Base-by-base conservation (phyloP, 176 grass and related monocot species). In the Carex cristatella region DNA sequence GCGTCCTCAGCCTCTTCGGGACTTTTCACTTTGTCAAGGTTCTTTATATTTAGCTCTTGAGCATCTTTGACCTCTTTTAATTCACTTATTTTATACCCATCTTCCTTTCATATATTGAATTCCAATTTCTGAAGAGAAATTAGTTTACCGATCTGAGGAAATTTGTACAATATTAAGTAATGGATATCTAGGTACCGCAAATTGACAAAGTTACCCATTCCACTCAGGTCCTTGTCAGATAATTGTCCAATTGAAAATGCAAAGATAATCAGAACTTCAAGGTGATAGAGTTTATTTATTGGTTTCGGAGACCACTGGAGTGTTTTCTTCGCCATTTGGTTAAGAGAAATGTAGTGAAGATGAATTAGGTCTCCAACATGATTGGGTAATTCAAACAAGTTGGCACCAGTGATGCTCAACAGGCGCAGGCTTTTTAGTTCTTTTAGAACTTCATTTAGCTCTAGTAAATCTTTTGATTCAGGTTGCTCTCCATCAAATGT, bases 41-140 rank as follows among this genome's bases (percentile, higher is more conserved):
- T 49, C 1, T 59, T 61, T 4, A 88, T 56, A 28, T 54, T 32
- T 31, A 85, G 65, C 30, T 68, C 57, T 1, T 2, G 48, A 53
- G 85, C 69, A 32, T 23, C 53, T 7, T 13, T 88, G 14, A 85
- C n/a, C 5, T 48, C 53, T 7, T 57, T 37, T 61, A 86, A 58
- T 31, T 30, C 65, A 60, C 15, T 59, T 38, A 83, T 56, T 65
- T 54, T 89, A 19, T 65, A 15, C 16, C 57, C 76, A 54, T 81
- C 37, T 40, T 89, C 62, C 35, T 85, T 8, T 4, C 6, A 78
- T 1, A 77, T 12, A 11, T 79, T 30, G 19, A 85, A 76, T 8
- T 81, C 66, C 32, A 89, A 59, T 49, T 89, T 84, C 57, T 86
- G 53, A 10, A 88, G 44, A 44, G 72, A 85, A 4, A 63, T 30